These are phyloP conservation scores for Monosporascus sp. DNA, from an alignment of 2,329 filamentous ascomycete species.

Conservation along the genomic window DNA sequence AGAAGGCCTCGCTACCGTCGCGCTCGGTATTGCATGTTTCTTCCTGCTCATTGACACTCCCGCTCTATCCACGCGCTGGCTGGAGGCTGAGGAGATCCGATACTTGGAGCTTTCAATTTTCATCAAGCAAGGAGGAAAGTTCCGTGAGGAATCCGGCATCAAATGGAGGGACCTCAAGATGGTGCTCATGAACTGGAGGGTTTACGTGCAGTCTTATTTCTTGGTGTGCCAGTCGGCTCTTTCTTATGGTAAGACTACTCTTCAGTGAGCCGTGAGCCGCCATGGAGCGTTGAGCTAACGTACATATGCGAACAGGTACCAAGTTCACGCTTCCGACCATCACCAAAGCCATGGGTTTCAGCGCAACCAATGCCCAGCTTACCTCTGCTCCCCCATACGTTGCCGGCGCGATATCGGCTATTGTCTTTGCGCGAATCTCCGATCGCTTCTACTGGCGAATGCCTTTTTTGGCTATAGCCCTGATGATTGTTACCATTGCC, in stretches of 20 bases:
- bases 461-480: conserved; percentile 57
- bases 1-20: conserved; percentile 51
- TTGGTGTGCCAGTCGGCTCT: conserved; percentile 22
- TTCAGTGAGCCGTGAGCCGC: not conserved
- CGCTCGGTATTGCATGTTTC: conserved; percentile 52
- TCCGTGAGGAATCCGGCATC: conserved; percentile 4
- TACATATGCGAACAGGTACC: conserved; percentile 13
- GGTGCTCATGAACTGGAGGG: conserved; percentile 8
- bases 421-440: conserved; percentile 55
- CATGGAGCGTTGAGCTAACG: not conserved
- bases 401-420: conserved; percentile 56
- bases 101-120: conserved; percentile 1
- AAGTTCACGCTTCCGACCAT: conserved; percentile 28
- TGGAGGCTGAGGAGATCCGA: not conserved
- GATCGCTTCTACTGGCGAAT: conserved; percentile 61
- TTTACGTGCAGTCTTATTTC: conserved; percentile 9
- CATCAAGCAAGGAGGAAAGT: conserved; percentile 11
- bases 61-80: not conserved
- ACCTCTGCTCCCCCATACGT: conserved; percentile 56
- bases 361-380: conserved; percentile 33
- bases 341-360: conserved; percentile 30
- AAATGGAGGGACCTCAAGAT: conserved; percentile 5
- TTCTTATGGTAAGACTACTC: conserved; percentile 15
- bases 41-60: conserved; percentile 24
- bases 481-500: conserved; percentile 55